Evolutionary conservation across 2,329 filamentous ascomycete species (phyloP), one percentile per base, ranked within the genome.

Genomic region (Fusarium aywerte): DNA sequence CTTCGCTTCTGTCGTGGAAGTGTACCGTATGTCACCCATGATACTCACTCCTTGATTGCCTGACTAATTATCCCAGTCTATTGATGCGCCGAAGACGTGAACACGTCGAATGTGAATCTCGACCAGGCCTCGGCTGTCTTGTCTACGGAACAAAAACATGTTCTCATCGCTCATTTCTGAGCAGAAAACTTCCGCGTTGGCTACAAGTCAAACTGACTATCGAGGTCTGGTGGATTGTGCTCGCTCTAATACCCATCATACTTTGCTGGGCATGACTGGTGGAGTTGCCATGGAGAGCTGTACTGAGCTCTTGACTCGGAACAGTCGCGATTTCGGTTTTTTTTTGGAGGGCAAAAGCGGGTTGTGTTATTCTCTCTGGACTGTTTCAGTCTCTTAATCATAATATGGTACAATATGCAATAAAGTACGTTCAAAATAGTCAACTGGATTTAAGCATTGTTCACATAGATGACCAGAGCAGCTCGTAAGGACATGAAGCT

Each of bases 31-130:
- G 82, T 77, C n/a, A n/a, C 21, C 7, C 4, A 10, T 25, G 27
- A 18, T 4, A 18, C 4, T 10, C 8, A 7, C 11, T 16, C 5
- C n/a, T 27, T 9, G 15, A 31, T 10, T 5, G n/a, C 27, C 25
- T 57, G 11, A 69, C 48, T 32, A 25, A 49, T 23, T 21, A 2
- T 20, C 10, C 16, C 33, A 88, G 85, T 2, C 74, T 88, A 0
- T 74, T 89, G 7, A 89, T 89, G 85, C 82, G 84, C 65, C 80
- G 85, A 36, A 80, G 87, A 16, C 80, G 87, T 56, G 83, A 88
- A 60, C 87, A 90, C 67, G 76, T 85, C 13, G 87, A 89, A 72
- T 90, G 87, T 70, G 86, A 89, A 70, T 84, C 83, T 20, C 79
- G 84, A 0, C 85, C 85, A 1, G 85, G 83, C 2, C 75, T 88